Conservation (phyloP, 2,329 filamentous ascomycete genomes). For the Epichloe festucae region DNA sequence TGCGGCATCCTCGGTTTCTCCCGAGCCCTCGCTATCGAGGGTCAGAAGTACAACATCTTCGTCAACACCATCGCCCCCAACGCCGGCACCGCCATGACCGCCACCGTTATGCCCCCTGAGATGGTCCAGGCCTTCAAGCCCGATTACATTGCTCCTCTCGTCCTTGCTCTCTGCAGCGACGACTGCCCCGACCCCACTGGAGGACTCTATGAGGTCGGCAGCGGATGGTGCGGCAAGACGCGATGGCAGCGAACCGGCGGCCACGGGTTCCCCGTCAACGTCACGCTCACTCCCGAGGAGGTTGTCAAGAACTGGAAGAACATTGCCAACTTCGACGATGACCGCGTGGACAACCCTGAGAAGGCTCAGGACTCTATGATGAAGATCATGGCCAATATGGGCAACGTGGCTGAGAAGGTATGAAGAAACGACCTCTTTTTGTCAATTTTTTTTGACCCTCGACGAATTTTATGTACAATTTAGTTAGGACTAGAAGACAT, state of each 20-base stretch:
- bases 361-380: conserved; percentile 64
- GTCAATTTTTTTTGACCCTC: conserved; percentile 5
- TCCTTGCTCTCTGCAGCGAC: conserved; percentile 74
- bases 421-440: conserved; percentile 24
- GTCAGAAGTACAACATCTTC: conserved; percentile 92
- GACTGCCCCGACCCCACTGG: conserved; percentile 77
- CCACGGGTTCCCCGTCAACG: conserved; percentile 81
- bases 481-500: conserved; percentile 10
- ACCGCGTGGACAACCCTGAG: conserved; percentile 74
- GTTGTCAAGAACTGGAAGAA: conserved; percentile 63
- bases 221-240: conserved; percentile 82
- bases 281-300: conserved; percentile 70
- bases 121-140: conserved; percentile 98
- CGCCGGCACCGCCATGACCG: conserved; percentile 89
- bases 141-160: conserved; percentile 90
- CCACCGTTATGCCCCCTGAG: conserved; percentile 94
- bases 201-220: conserved; percentile 85
- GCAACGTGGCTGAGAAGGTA: conserved; percentile 60
- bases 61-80: conserved; percentile 98
- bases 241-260: conserved; percentile 91
- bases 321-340: conserved; percentile 79
- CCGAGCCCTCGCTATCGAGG: conserved; percentile 82
- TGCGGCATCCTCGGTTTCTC: conserved; percentile 91
- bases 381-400: conserved; percentile 70
- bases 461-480: conserved; percentile 8